Evolutionary conservation across 768 basidiomycete species (phyloP), one percentile per base, ranked within the genome.

Genomic region (Termitomyces sp.): DNA sequence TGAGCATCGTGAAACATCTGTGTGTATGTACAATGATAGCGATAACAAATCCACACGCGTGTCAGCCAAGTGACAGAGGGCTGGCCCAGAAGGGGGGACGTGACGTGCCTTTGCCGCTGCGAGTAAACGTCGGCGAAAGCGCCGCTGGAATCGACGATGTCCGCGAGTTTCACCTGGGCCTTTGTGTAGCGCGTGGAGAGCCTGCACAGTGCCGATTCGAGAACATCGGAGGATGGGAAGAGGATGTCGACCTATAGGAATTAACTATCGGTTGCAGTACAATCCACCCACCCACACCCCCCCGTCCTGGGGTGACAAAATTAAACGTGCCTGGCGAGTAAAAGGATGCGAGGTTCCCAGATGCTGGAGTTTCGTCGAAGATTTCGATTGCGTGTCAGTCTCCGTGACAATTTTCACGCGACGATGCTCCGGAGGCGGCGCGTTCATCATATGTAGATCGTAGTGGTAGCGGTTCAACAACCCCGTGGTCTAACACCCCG

Each of bases 211-310:
- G 66, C 64, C 9, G 66, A 59, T 49, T 81, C 73, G 33, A 81
- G 72, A 0, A 58, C 60, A 36, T 65, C 62, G 46, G 75, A 67
- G 4, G 80, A 75, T 1, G 87, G 79, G 54, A 87, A 82, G 24
- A 88, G 68, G 44, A 88, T 54, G 64, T 90, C 86, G 55, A 90
- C 67, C 87, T 90, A 68, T 58, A 30, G 13, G 54, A 16, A 46
- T 24, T 30, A 58, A 38, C 12, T 35, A 48, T 36, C 50, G 28
- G 30, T 35, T 45, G 40, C 22, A 42, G 24, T 26, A 26, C 26
- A 26, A 26, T 26, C 26, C 1, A 10, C 1, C n/a, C n/a, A n/a
- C n/a, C n/a, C n/a, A n/a, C n/a, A n/a, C n/a, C n/a, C n/a, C n/a
- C n/a, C n/a, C n/a, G n/a, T n/a, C n/a, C n/a, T n/a, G n/a, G n/a